Percentiles rank a stretch among this genome's conserved stretches.
Conservation (phyloP, 2,329 filamentous ascomycete species). For the Berkeleyomyces rouxiae region DNA sequence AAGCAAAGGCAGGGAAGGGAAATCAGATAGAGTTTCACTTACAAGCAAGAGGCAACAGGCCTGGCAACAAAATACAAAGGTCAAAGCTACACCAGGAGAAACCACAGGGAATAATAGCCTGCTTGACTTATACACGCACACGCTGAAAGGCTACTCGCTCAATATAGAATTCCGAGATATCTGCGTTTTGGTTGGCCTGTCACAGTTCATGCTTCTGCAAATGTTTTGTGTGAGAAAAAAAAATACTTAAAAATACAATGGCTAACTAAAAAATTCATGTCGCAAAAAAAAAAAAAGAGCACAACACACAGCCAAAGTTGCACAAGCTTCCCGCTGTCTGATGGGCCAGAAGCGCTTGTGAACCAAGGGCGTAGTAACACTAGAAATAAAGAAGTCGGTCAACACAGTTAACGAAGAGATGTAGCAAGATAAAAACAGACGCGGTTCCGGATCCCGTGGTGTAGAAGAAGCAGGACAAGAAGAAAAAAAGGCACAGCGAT, state of each 20-base stretch:
- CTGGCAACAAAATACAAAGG: background rate
- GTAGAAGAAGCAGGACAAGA: background rate
- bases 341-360: background rate
- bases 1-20: background rate
- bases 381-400: background rate
- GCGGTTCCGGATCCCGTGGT: constrained; percentile 12
- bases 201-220: background rate
- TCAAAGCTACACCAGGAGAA: background rate
- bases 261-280: background rate
- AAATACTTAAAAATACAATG: background rate
- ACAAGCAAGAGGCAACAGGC: background rate
- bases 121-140: background rate
- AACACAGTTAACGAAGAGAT: constrained; percentile 3
- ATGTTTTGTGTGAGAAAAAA: background rate
- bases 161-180: too few species aligned
- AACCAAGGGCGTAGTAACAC: background rate
- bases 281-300: background rate
- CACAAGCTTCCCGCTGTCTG: background rate
- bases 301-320: background rate
- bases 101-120: too few species aligned
- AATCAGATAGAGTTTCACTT: background rate
- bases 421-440: constrained; percentile 5
- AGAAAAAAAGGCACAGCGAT: background rate
- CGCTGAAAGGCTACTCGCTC: too few species aligned
- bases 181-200: too few species aligned